phyloP scores from a whole-genome alignment of 345 rosid genomes.

The Boechera retrofracta region DNA sequence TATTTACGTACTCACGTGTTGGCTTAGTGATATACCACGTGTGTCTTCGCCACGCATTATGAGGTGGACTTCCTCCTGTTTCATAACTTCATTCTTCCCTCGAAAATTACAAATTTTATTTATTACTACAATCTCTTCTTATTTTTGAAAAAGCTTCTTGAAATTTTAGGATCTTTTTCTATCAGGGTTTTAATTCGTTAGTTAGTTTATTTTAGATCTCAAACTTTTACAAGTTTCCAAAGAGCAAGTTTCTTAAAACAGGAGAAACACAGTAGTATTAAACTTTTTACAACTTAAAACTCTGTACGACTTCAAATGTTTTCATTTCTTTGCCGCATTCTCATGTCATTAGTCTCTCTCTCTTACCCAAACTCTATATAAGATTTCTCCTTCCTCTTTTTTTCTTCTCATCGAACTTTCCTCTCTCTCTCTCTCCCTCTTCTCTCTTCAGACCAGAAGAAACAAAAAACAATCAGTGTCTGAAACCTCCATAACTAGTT shows the following conservation, averaged over 20 bases:
- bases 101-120: constrained; percentile 1
- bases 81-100: constrained; percentile 14
- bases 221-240: too few species aligned
- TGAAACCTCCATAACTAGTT: constrained; percentile 2
- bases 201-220: background rate
- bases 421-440: constrained; percentile 19
- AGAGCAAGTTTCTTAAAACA: background rate
- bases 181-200: background rate
- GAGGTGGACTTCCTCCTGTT: constrained; percentile 15
- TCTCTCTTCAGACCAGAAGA: constrained; percentile 27
- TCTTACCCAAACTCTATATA: constrained; percentile 46
- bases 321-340: constrained; percentile 1
- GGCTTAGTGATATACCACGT: background rate
- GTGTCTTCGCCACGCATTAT: background rate
- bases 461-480: constrained; percentile 20
- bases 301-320: background rate
- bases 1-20: constrained; percentile 21
- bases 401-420: constrained; percentile 36
- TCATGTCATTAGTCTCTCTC: constrained; percentile 2
- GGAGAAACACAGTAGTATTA: too few species aligned
- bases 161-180: background rate
- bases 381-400: constrained; percentile 23
- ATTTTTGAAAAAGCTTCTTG: background rate
- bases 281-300: too few species aligned
- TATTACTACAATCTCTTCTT: constrained; percentile 5